Percentiles rank a stretch among this genome's conserved stretches.
Evolutionary conservation across 2,329 filamentous ascomycete genomes (phyloP).

Genomic region (Penicillium sp.): DNA sequence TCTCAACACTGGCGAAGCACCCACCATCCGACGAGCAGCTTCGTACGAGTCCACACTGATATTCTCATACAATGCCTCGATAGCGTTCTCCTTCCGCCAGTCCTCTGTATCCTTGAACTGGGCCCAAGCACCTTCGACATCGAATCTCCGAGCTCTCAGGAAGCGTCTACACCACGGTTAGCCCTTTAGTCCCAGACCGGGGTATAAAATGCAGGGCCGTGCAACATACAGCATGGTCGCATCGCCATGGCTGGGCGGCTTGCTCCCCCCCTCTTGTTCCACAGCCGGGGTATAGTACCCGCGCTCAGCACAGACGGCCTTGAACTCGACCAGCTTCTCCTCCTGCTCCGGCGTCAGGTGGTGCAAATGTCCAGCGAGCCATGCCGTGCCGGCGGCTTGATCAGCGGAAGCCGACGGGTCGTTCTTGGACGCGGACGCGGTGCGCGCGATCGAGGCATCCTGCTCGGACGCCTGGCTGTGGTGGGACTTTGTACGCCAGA

Average conservation of each 20-base stretch:
- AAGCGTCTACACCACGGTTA: slow-evolving; percentile 63
- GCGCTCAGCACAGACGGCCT: slow-evolving; percentile 62
- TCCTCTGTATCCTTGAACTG: slow-evolving; percentile 88
- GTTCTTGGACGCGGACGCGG: slow-evolving; percentile 33
- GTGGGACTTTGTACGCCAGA: slow-evolving; percentile 33
- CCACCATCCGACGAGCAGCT: slow-evolving; percentile 67
- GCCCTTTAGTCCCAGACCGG: neutral
- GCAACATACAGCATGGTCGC: slow-evolving; percentile 47
- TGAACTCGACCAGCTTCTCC: slow-evolving; percentile 68
- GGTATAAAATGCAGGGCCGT: neutral
- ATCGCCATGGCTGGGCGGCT: slow-evolving; percentile 46
- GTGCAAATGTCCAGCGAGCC: slow-evolving; percentile 67
- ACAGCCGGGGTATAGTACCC: slow-evolving; percentile 49
- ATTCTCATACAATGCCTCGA: slow-evolving; percentile 77
- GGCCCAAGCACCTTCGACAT: slow-evolving; percentile 70
- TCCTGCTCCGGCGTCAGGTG: slow-evolving; percentile 70
- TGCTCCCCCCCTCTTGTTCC: slow-evolving; percentile 29
- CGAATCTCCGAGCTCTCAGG: slow-evolving; percentile 79
- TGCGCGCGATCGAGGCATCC: slow-evolving; percentile 25
- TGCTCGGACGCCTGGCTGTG: slow-evolving; percentile 28
- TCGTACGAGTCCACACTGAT: slow-evolving; percentile 86
- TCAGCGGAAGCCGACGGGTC: slow-evolving; percentile 36
- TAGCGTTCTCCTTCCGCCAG: slow-evolving; percentile 76
- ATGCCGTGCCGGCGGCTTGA: slow-evolving; percentile 36
- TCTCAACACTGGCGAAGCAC: slow-evolving; percentile 19